phyloP scores from a whole-genome alignment of 805 yeast species.

The Hanseniaspora mollemarum region DNA sequence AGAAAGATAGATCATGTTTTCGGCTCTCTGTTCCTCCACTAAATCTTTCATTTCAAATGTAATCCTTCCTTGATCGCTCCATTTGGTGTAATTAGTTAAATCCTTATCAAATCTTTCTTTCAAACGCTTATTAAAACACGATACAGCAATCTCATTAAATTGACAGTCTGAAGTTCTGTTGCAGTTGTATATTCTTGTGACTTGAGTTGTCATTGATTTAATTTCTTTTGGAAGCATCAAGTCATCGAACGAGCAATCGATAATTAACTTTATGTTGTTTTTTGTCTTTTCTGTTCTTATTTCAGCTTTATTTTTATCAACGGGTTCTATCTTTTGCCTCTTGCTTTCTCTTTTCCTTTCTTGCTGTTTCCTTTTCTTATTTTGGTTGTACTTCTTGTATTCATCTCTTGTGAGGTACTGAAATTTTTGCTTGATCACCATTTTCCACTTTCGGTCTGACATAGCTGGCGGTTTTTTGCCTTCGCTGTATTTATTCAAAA shows the following conservation, averaged over 20 bases:
- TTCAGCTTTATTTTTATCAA: constrained; percentile 34
- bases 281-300: constrained; percentile 34
- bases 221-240: constrained; percentile 66
- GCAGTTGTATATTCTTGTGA: constrained; percentile 71
- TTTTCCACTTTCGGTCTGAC: constrained; percentile 79
- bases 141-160: constrained; percentile 47
- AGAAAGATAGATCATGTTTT: constrained; percentile 55
- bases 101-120: constrained; percentile 56
- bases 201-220: constrained; percentile 63
- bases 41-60: constrained; percentile 35
- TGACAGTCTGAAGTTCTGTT: constrained; percentile 46
- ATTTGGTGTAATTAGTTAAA: constrained; percentile 43
- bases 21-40: constrained; percentile 23
- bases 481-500: not conserved
- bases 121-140: constrained; percentile 56
- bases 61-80: constrained; percentile 45
- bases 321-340: constrained; percentile 30
- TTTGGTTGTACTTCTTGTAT: constrained; percentile 36
- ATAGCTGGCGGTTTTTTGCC: constrained; percentile 64
- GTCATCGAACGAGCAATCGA: constrained; percentile 88
- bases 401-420: constrained; percentile 59
- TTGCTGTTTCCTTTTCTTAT: constrained; percentile 45
- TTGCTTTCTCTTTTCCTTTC: constrained; percentile 32
- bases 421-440: constrained; percentile 43
- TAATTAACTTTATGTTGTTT: constrained; percentile 45